Evolutionary conservation across 176 grass and related monocot species (phyloP), one percentile per base, ranked within the genome.

Genomic region (Oryza punctata): DNA sequence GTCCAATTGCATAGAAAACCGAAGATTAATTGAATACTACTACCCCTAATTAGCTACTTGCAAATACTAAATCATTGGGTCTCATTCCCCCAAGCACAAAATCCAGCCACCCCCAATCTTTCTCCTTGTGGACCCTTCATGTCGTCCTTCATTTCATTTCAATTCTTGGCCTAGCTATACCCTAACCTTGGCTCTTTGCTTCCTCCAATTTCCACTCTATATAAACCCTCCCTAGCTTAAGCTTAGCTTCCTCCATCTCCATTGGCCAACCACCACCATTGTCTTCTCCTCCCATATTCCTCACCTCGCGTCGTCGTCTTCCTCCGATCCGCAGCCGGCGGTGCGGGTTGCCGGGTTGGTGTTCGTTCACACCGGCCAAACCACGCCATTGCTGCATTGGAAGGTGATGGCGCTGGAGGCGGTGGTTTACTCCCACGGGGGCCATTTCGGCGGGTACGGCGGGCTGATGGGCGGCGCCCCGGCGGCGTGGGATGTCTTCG

Each of bases 361-460:
- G 21, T 23, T 23, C 21, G 54, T 23, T 60, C 54, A 60, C 54
- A 60, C 30, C 19, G 35, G 35, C 35, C 35, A 37, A 23, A 3
- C 57, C 54, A 50, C 47, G 16, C 47, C 35, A 37, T 37, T 32
- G 30, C 30, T 37, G 35, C 47, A 59, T 59, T 59, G 54, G 19
- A 61, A 24, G 57, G 21, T 9, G 57, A 96, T 96, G 94, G 94
- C 94, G 14, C 82, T 89, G 38, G 90, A 96, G 81, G 86, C 94
- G 1, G 85, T 89, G 71, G 88, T 91, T 26, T 87, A 91, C 57
- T 80, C 91, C 33, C 88, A 96, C 24, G 83, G 70, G 45, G 80
- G 70, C 54, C 69, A 80, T 81, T 91, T 91, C 43, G 69, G 83
- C 40, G 57, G 57, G 21, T 87, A 88, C 69, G 85, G 33, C 73